Conservation (phyloP, 2,329 filamentous ascomycete species). For the Pestalotiopsis sp. region DNA sequence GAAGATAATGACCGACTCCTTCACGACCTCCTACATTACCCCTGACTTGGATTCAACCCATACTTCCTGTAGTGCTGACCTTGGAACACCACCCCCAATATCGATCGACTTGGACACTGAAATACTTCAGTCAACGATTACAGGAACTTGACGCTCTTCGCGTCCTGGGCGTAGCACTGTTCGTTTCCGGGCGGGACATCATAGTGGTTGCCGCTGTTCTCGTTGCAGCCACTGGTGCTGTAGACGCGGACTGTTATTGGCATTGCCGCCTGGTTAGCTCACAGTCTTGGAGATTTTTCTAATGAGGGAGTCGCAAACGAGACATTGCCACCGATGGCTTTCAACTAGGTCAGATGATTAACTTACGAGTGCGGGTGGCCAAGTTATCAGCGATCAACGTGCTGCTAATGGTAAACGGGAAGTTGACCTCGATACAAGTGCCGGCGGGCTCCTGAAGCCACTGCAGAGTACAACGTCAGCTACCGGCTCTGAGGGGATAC, state of each 20-base stretch:
- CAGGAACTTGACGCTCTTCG: constrained; percentile 13
- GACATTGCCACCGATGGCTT: not conserved
- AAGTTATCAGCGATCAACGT: constrained; percentile 14
- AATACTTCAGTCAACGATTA: not conserved
- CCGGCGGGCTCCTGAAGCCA: constrained; percentile 12
- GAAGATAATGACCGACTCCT: not conserved
- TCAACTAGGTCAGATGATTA: not conserved
- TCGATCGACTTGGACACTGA: not conserved
- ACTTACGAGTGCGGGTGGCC: constrained; percentile 14
- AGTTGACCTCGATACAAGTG: constrained; percentile 11
- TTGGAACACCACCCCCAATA: too few relatives aligned
- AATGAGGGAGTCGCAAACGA: not conserved
- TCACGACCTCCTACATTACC: not conserved
- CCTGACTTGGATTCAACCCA: not conserved
- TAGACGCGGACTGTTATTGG: constrained; percentile 9
- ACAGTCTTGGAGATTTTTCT: not conserved
- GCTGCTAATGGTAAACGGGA: constrained; percentile 9
- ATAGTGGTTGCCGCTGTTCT: constrained; percentile 9
- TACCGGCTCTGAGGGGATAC: not conserved
- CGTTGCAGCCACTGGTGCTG: constrained; percentile 5
- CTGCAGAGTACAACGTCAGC: not conserved
- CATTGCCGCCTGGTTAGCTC: not conserved
- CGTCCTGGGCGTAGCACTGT: constrained; percentile 4
- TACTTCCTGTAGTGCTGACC: not conserved
- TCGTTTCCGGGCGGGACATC: constrained; percentile 6